Evolutionary conservation across 768 basidiomycete genomes (phyloP), one percentile per base, ranked within the genome.

Genomic region (Lepiota venenata): DNA sequence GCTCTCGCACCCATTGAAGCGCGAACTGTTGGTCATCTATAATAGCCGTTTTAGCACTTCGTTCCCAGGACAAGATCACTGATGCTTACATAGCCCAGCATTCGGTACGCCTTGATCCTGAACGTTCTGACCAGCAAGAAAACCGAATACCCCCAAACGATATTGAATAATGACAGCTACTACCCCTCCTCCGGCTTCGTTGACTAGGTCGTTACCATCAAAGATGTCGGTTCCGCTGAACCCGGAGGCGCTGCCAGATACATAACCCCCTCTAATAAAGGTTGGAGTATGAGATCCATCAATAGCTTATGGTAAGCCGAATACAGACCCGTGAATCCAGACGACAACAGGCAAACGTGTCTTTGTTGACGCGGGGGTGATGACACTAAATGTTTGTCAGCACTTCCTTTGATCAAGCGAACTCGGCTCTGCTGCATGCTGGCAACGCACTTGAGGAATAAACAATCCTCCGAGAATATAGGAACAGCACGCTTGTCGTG

Each of bases 11-110:
- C 77, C 76, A 77, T 52, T 67, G 58, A 7, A 78, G 52, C n/a
- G 76, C 75, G 56, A 73, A 75, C 40, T 74, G 65, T 58, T 77
- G 75, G 51, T 78, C 78, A 55, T 77, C 75, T 78, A n/a, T n/a
- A 9, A 10, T 29, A 1, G 43, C 20, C 16, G 18, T 18, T 53
- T 10, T 49, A 32, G 9, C 12, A 25, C 11, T 5, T 7, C 4
- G 4, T 5, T 35, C 4, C 0, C 20, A 39, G 10, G 41, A 8
- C 11, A 18, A 41, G 36, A 29, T 50, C 2, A 37, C 38, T 4
- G 29, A 10, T 21, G 68, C 75, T 54, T 54, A 81, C 80, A 65
- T 46, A 82, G 57, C n/a, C 79, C 80, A 15, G 75, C 77, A 43
- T 82, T 82, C 46, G 79, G 59, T 3, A 58, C 69, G 5, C 80